Evolutionary conservation across 1,139 yeast genomes (phyloP).

Genomic region (Ogataea hybrid): DNA sequence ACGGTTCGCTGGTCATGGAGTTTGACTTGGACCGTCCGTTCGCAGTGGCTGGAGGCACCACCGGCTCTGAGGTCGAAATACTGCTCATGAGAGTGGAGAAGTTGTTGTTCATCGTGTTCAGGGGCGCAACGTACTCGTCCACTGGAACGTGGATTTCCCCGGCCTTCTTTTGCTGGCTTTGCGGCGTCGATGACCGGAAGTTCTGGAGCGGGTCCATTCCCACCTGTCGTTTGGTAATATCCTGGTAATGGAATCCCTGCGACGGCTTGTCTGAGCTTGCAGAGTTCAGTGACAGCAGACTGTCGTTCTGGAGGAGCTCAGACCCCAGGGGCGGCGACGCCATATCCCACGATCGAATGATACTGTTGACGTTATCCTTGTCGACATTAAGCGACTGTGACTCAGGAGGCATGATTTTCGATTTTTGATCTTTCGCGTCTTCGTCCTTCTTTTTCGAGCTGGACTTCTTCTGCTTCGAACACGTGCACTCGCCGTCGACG

Average conservation of each 20-base stretch:
- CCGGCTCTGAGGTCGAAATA: slow-evolving; percentile 16
- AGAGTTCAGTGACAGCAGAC: slow-evolving; percentile 22
- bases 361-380: slow-evolving; percentile 14
- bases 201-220: slow-evolving; percentile 33
- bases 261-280: slow-evolving; percentile 14
- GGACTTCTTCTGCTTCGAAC: slow-evolving; percentile 39
- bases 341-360: slow-evolving; percentile 29
- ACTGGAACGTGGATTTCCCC: slow-evolving; percentile 47
- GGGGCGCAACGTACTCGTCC: slow-evolving; percentile 40
- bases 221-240: slow-evolving; percentile 24
- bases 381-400: slow-evolving; percentile 6
- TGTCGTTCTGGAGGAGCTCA: slow-evolving; percentile 20
- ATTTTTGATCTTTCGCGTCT: slow-evolving; percentile 9
- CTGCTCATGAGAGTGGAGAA: slow-evolving; percentile 29
- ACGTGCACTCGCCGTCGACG: slow-evolving; percentile 56
- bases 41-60: neutral
- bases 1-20: slow-evolving; percentile 10
- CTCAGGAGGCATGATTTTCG: slow-evolving; percentile 2
- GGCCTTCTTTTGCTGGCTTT: slow-evolving; percentile 27
- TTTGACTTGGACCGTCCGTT: neutral
- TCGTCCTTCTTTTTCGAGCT: slow-evolving; percentile 20
- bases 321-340: slow-evolving; percentile 24
- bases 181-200: slow-evolving; percentile 25
- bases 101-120: slow-evolving; percentile 34
- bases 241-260: slow-evolving; percentile 16